Conservation (phyloP, 768 basidiomycete genomes). For the Termitomyces bulborhizus region DNA sequence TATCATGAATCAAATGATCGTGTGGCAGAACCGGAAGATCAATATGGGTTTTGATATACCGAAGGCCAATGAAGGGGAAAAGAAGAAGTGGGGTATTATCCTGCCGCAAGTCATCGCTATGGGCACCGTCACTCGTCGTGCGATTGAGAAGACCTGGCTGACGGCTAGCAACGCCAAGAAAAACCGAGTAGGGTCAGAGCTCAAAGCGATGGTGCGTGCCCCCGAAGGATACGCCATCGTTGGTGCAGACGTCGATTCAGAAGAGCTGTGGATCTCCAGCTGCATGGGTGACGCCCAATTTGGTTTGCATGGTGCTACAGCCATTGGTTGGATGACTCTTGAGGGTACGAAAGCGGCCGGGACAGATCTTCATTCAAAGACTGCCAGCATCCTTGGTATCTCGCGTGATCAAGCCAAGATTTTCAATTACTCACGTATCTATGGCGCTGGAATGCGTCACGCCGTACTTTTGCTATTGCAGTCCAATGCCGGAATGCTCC, state of each 20-base stretch:
- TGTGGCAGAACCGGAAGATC: conserved; percentile 59
- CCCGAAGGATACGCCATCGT: conserved; percentile 92
- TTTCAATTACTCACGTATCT: conserved; percentile 98
- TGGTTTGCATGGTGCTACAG: conserved; percentile 92
- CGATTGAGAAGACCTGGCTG: conserved; percentile 97
- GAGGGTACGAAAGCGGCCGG: conserved; percentile 94
- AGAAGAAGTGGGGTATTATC: conserved; percentile 78
- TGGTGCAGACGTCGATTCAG: conserved; percentile 97
- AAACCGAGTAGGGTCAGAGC: conserved; percentile 96
- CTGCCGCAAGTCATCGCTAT: conserved; percentile 95
- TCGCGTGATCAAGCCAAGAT: conserved; percentile 95
- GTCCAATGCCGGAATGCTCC: conserved; percentile 71
- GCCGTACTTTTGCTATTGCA: conserved; percentile 85
- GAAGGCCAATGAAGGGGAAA: conserved; percentile 13
- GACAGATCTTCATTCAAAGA: conserved; percentile 96
- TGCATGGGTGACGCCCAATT: conserved; percentile 99
- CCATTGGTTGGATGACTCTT: conserved; percentile 98
- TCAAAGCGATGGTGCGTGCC: conserved; percentile 96
- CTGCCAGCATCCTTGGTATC: conserved; percentile 87
- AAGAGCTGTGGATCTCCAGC: conserved; percentile 98
- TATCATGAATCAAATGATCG: conserved; percentile 87
- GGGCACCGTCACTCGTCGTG: conserved; percentile 97
- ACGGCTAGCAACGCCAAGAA: conserved; percentile 98
- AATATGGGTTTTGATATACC: conserved; percentile 45
- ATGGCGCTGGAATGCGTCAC: conserved; percentile 96